Conservation (phyloP, 2,329 filamentous ascomycete genomes). For the Botrytis porri region DNA sequence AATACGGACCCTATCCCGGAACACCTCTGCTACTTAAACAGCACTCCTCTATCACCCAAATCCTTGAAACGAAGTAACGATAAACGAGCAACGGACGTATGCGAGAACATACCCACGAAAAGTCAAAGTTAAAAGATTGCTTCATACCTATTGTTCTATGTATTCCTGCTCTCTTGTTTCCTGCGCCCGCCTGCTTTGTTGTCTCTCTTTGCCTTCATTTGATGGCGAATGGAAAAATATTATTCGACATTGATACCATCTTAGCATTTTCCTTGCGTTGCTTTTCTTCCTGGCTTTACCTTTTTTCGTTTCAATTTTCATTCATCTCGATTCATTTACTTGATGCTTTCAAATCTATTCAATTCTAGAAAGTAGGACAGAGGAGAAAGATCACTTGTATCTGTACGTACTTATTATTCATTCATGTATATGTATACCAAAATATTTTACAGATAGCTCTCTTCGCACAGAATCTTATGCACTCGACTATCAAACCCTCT, state of each 20-base stretch:
- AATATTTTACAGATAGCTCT: background rate
- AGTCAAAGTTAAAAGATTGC: conserved; percentile 18
- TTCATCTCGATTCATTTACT: background rate
- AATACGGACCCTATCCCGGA: conserved; percentile 5
- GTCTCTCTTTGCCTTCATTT: background rate
- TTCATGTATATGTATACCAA: conserved; percentile 14
- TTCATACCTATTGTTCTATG: conserved; percentile 15
- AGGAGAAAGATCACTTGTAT: conserved; percentile 4
- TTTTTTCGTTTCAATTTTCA: background rate
- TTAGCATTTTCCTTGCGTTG: conserved; percentile 15
- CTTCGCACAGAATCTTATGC: background rate
- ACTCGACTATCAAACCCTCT: background rate
- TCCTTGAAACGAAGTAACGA: conserved; percentile 19
- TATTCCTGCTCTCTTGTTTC: conserved; percentile 13
- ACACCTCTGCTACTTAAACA: background rate
- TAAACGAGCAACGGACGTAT: conserved; percentile 21
- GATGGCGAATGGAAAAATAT: background rate
- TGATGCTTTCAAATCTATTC: background rate
- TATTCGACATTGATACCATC: conserved; percentile 14
- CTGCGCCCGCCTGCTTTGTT: conserved; percentile 14
- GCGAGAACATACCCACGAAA: conserved; percentile 17
- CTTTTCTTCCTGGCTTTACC: background rate
- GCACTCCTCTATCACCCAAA: conserved; percentile 4
- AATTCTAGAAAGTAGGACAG: background rate
- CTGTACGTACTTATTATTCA: conserved; percentile 4